Evolutionary conservation across 1,139 yeast species (phyloP), one percentile per base, ranked within the genome.

Genomic region (Hanseniaspora gamundiae): DNA sequence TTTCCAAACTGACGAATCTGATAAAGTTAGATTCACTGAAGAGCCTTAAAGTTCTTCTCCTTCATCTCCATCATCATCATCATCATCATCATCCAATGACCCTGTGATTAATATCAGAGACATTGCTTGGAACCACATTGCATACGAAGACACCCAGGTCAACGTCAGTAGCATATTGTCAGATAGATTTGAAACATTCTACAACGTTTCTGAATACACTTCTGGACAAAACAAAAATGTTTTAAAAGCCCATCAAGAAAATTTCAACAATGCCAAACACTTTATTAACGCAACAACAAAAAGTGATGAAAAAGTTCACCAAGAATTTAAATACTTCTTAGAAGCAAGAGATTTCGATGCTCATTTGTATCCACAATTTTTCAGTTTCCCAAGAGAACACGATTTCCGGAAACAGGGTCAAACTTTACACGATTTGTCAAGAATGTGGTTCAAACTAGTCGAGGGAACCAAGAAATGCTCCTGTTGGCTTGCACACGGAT

Each of bases 401-500:
- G 17, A 73, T 47, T 61, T 69, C 42, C 61, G 61, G 40, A 33
- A 17, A 33, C 9, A 17, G 22, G 36, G 36, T 17, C 67, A 73
- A 0, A 55, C 65, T 1, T 57, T 76, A 4, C 78, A 74, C 52
- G 60, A 74, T 26, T 51, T 73, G 13, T 59, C 71, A 1, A 58
- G 79, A 43, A 73, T 79, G 0, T 78, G 81, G 81, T 57, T 76
- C 9, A 56, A 67, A 22, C 76, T 76, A 54, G 58, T 76, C n/a
- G 56, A 58, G 19, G 28, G 29, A 5, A 55, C 62, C n/a, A 44
- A 62, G 2, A 70, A 70, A 0, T 47, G 75, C 2, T 59, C 64
- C 36, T 66, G 79, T 2, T 77, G 80, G 78, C 57, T 76, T n/a
- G 76, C 76, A 2, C 80, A 76, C 59, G 83, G 83, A 0, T 63